phyloP scores from a whole-genome alignment of 306 rosid genomes.

The Vigna hirtella region DNA sequence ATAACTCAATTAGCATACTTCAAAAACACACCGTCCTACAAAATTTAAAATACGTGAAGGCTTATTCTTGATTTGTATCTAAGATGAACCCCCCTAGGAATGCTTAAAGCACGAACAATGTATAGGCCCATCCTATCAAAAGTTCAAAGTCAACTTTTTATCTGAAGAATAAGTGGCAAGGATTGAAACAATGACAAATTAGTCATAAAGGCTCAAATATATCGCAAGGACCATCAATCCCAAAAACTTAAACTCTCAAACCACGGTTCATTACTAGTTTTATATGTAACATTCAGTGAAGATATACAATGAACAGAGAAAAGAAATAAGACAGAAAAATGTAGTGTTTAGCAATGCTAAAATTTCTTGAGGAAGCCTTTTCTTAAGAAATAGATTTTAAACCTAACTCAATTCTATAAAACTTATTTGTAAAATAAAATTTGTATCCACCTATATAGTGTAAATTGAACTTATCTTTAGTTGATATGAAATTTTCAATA shows the following conservation, averaged over 20 bases:
- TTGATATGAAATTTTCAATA: no score
- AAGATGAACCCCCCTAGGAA: background rate
- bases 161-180: background rate
- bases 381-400: no score
- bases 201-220: background rate
- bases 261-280: background rate
- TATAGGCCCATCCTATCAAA: background rate
- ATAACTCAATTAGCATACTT: slow-evolving; percentile 29
- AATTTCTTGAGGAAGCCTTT: background rate
- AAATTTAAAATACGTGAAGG: background rate
- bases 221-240: background rate
- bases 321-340: background rate
- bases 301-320: background rate
- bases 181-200: background rate
- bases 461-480: no score
- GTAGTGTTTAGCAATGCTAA: background rate
- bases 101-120: slow-evolving; percentile 2
- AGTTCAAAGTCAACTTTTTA: background rate
- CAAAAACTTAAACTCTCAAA: background rate
- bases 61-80: slow-evolving; percentile 14
- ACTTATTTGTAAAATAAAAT: no score
- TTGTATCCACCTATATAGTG: no score
- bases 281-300: background rate
- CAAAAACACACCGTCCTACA: background rate
- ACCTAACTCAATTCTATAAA: no score